Conservation (phyloP, 208 protist genomes). For the Crithidia thermophila region DNA sequence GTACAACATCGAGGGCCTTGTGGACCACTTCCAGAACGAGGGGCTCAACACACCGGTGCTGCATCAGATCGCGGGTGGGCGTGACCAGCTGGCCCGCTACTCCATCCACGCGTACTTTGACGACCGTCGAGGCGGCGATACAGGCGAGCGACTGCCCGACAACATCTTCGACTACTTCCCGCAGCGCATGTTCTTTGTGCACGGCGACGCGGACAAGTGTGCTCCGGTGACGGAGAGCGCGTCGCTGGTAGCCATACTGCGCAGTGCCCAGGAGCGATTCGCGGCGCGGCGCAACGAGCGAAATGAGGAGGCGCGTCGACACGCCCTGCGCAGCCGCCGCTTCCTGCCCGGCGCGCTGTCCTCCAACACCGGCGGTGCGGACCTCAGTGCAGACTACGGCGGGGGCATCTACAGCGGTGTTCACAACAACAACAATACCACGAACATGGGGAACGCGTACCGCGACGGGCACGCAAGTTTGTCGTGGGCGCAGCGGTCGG, state of each 20-base stretch:
- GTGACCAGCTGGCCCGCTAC: constrained; percentile 58
- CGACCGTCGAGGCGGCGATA: constrained; percentile 32
- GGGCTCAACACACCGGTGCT: constrained; percentile 77
- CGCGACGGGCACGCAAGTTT: too few species aligned
- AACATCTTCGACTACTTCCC: constrained; percentile 88
- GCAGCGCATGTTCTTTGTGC: constrained; percentile 77
- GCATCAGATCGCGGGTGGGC: constrained; percentile 63
- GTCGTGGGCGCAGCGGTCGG: background rate
- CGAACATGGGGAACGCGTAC: too few species aligned
- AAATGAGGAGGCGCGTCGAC: constrained; percentile 34
- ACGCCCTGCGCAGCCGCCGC: constrained; percentile 26
- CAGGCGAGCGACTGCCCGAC: constrained; percentile 74
- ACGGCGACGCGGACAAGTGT: constrained; percentile 81
- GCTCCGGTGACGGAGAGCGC: constrained; percentile 78
- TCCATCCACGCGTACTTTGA: constrained; percentile 81
- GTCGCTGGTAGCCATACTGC: constrained; percentile 59
- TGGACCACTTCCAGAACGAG: constrained; percentile 57
- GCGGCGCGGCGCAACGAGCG: constrained; percentile 28
- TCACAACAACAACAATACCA: too few species aligned
- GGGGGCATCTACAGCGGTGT: too few species aligned
- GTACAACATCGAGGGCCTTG: constrained; percentile 76
- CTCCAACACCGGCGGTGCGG: background rate
- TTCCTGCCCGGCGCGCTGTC: constrained; percentile 6
- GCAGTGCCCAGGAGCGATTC: constrained; percentile 48
- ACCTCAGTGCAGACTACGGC: background rate